phyloP scores from a whole-genome alignment of 2,329 filamentous ascomycete species.

The Phialemonium atrogriseum region DNA sequence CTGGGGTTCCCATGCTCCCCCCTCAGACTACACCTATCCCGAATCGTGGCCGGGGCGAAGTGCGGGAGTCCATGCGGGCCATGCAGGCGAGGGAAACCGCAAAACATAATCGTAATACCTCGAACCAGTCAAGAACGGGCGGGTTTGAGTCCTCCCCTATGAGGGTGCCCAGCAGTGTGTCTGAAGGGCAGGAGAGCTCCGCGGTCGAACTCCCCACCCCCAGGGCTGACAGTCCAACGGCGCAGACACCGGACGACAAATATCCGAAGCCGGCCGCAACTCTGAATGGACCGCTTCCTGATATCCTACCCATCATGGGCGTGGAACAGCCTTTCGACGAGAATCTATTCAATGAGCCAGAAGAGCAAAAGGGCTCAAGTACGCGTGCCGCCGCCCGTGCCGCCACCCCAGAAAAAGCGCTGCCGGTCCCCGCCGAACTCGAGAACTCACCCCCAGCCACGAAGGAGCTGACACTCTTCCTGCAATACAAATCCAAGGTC shows the following conservation, averaged over 20 bases:
- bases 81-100: conserved; percentile 46
- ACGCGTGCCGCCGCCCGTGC: conserved; percentile 3
- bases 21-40: conserved; percentile 75
- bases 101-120: conserved; percentile 39
- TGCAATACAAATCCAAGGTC: conserved; percentile 95
- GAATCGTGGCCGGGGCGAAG: conserved; percentile 71
- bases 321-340: conserved; percentile 21
- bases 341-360: conserved; percentile 12
- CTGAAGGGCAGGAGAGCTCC: conserved; percentile 44
- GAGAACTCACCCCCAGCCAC: conserved; percentile 64
- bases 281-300: conserved; percentile 47
- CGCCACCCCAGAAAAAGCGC: conserved; percentile 31
- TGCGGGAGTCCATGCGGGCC: conserved; percentile 73
- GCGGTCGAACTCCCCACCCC: conserved; percentile 15
- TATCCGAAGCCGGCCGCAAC: conserved; percentile 46
- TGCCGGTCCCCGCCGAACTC: conserved; percentile 45
- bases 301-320: conserved; percentile 31
- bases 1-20: conserved; percentile 79
- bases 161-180: conserved; percentile 50
- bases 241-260: conserved; percentile 61
- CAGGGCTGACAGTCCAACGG: conserved; percentile 33
- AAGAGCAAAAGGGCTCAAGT: conserved; percentile 3
- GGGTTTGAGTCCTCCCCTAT: conserved; percentile 52
- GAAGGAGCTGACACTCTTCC: conserved; percentile 86
- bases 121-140: conserved; percentile 28